Evolutionary conservation across 2,329 filamentous ascomycete genomes (phyloP).

Genomic region (Sordariomycetes sp.): DNA sequence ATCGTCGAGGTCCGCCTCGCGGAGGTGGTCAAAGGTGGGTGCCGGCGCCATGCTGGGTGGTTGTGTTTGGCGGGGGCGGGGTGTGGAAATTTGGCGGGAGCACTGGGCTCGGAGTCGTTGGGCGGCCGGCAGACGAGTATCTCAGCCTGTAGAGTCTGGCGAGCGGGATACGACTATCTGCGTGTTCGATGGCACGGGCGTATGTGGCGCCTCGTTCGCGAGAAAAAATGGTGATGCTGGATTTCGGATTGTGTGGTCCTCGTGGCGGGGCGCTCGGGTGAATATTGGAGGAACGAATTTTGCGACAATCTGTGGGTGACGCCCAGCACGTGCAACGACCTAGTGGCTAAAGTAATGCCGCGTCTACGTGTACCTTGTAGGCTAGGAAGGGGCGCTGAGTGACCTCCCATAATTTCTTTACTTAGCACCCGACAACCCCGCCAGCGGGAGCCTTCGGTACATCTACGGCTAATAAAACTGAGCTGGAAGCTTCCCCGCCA

Average conservation of each 20-base stretch:
- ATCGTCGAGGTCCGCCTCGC: constrained; percentile 77
- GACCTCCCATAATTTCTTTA: not conserved
- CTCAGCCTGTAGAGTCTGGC: not conserved
- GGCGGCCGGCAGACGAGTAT: not conserved
- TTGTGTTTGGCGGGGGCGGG: constrained; percentile 9
- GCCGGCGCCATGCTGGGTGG: constrained; percentile 59
- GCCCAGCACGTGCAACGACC: constrained; percentile 1
- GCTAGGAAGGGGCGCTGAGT: not conserved
- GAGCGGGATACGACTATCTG: not conserved
- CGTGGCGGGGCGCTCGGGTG: constrained; percentile 4
- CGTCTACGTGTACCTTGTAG: not conserved
- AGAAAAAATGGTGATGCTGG: not conserved
- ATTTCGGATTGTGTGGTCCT: constrained; percentile 6
- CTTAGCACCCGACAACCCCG: not conserved
- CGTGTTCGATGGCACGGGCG: not conserved
- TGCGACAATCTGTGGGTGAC: constrained; percentile 3
- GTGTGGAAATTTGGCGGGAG: constrained; percentile 1
- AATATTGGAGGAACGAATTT: constrained; percentile 3
- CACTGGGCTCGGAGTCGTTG: not conserved
- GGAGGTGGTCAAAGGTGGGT: constrained; percentile 76
- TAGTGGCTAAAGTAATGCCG: not conserved
- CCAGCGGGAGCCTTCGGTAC: not conserved
- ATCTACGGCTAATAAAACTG: not conserved
- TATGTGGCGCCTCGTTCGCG: not conserved
- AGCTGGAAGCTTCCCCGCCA: constrained; percentile 4